Evolutionary conservation across 164 flowering plant species (phyloP).

Genomic region (Vitis vinifera): ASM3070453v1 NC_081817.1:6226001-6226500

Average conservation of each 20-base stretch:
- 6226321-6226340: conserved; percentile 21
- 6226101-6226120: conserved; percentile 53
- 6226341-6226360: too few relatives aligned
- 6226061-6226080: background rate
- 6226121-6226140: conserved; percentile 80
- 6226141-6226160: conserved; percentile 91
- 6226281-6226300: conserved; percentile 95
- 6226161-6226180: conserved; percentile 19
- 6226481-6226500: background rate
- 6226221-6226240: background rate
- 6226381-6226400: background rate
- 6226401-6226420: background rate
- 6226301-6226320: conserved; percentile 90
- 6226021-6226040: too few relatives aligned
- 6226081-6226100: conserved; percentile 49
- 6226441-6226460: background rate
- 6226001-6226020: too few relatives aligned
- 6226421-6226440: background rate
- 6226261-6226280: conserved; percentile 65
- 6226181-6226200: background rate
- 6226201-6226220: too few relatives aligned
- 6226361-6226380: background rate
- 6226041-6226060: background rate
- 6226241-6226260: background rate
- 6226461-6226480: too few relatives aligned